These are phyloP conservation scores for Cyclaneusma minus DNA, from an alignment of 2,329 filamentous ascomycete species.

Conservation along the genomic window DNA sequence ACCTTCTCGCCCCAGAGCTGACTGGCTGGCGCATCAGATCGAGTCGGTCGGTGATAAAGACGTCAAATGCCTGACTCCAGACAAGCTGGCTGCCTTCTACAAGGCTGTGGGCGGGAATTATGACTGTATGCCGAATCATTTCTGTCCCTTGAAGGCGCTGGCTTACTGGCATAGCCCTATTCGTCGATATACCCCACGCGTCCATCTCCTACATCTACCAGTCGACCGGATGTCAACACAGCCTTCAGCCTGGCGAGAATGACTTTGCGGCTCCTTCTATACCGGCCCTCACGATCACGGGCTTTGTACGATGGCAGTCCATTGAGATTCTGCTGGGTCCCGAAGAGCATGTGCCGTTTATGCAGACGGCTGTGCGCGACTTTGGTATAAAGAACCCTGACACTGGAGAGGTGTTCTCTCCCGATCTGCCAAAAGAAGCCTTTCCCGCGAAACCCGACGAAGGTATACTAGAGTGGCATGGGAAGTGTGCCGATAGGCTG, in stretches of 20 bases:
- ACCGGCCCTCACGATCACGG: constrained; percentile 66
- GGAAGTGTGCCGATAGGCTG: constrained; percentile 55
- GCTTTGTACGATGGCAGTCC: constrained; percentile 88
- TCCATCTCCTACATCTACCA: constrained; percentile 88
- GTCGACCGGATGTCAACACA: constrained; percentile 79
- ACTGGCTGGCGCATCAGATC: constrained; percentile 25
- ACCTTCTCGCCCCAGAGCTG: constrained; percentile 2
- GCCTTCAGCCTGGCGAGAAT: constrained; percentile 55
- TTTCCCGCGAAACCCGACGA: constrained; percentile 60
- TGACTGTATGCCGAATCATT: constrained; percentile 32
- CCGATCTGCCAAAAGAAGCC: constrained; percentile 39
- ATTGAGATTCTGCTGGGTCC: constrained; percentile 80
- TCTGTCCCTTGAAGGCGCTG: constrained; percentile 1
- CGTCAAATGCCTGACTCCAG: constrained; percentile 38
- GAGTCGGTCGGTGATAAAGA: constrained; percentile 41
- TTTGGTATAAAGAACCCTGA: constrained; percentile 64
- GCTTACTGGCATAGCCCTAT: constrained; percentile 38
- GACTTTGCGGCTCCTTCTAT: constrained; percentile 63
- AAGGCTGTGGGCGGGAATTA: constrained; percentile 60
- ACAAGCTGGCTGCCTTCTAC: constrained; percentile 66
- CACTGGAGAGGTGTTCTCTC: constrained; percentile 53
- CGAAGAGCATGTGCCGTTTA: constrained; percentile 70
- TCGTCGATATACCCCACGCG: constrained; percentile 55
- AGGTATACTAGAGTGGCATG: constrained; percentile 79
- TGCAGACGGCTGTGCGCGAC: constrained; percentile 64